Conservation (phyloP, 2,329 filamentous ascomycete genomes). For the Incumbomyces delicatus region DNA sequence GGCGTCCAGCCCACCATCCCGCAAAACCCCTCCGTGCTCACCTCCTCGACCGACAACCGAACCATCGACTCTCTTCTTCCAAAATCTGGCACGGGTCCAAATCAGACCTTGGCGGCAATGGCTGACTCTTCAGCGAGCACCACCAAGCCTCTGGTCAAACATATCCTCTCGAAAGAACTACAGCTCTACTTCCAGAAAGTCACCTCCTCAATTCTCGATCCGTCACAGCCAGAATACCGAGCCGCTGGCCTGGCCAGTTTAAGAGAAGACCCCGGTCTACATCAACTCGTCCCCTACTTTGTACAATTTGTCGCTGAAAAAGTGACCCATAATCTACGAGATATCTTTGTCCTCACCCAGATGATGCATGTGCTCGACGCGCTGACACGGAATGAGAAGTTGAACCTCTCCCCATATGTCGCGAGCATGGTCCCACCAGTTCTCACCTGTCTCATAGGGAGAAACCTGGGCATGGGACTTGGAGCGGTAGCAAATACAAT, state of each 20-base stretch:
- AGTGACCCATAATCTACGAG: slow-evolving; percentile 78
- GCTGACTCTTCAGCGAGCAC: slow-evolving; percentile 64
- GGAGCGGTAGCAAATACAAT: slow-evolving; percentile 21
- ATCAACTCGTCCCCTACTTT: slow-evolving; percentile 94
- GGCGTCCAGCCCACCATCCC: slow-evolving; percentile 94
- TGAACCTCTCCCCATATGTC: slow-evolving; percentile 64
- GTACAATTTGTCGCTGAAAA: slow-evolving; percentile 93
- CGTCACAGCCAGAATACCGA: slow-evolving; percentile 76
- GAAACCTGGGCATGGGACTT: slow-evolving; percentile 53
- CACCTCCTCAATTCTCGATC: slow-evolving; percentile 76
- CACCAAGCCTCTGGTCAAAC: slow-evolving; percentile 86
- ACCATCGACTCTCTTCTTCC: slow-evolving; percentile 69
- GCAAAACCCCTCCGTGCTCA: slow-evolving; percentile 59
- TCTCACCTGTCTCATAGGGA: slow-evolving; percentile 80
- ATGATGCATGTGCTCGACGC: slow-evolving; percentile 87
- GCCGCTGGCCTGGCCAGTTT: slow-evolving; percentile 78
- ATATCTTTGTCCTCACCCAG: slow-evolving; percentile 76
- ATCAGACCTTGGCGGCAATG: slow-evolving; percentile 71
- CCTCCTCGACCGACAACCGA: slow-evolving; percentile 67
- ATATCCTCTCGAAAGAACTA: slow-evolving; percentile 89
- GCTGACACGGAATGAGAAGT: slow-evolving; percentile 69
- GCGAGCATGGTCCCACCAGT: slow-evolving; percentile 71
- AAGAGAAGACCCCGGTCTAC: slow-evolving; percentile 78
- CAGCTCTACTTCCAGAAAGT: slow-evolving; percentile 97
- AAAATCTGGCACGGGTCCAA: slow-evolving; percentile 75